These are phyloP conservation scores for Apophysomyces elegans DNA, from an alignment of 371 early-diverging fungal species.

Conservation along the genomic window DNA sequence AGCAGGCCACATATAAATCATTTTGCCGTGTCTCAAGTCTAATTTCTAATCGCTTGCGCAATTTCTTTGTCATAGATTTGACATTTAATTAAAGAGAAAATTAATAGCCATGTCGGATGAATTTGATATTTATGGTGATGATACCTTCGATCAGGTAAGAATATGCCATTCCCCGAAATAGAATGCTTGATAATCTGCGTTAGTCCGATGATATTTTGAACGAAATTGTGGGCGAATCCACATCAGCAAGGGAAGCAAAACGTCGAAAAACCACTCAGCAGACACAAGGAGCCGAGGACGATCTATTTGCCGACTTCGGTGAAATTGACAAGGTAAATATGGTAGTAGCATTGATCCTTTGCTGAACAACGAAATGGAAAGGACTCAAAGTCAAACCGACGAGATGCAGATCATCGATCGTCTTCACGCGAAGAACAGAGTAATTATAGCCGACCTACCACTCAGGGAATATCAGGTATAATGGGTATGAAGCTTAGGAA, in stretches of 20 bases:
- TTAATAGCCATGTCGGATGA: conserved; percentile 33
- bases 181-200: background rate
- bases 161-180: background rate
- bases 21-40: conserved; percentile 1
- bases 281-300: conserved; percentile 26
- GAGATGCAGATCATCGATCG: background rate
- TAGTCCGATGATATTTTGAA: conserved; percentile 45
- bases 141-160: conserved; percentile 44
- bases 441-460: background rate
- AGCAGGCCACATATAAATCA: conserved; percentile 5
- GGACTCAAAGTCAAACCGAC: conserved; percentile 8
- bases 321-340: conserved; percentile 36
- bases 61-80: conserved; percentile 11
- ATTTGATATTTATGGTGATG: conserved; percentile 55
- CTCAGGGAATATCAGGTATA: background rate
- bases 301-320: conserved; percentile 44
- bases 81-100: conserved; percentile 8
- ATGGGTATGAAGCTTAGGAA: background rate
- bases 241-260: conserved; percentile 33
- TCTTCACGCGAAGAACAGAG: background rate
- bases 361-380: background rate
- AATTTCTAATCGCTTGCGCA: conserved; percentile 9
- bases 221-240: conserved; percentile 43
- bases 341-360: background rate
- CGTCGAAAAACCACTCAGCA: conserved; percentile 24